Evolutionary conservation across 1,139 yeast genomes (phyloP), one percentile per base, ranked within the genome.

Genomic region (Saccharomyces hybrid): DNA sequence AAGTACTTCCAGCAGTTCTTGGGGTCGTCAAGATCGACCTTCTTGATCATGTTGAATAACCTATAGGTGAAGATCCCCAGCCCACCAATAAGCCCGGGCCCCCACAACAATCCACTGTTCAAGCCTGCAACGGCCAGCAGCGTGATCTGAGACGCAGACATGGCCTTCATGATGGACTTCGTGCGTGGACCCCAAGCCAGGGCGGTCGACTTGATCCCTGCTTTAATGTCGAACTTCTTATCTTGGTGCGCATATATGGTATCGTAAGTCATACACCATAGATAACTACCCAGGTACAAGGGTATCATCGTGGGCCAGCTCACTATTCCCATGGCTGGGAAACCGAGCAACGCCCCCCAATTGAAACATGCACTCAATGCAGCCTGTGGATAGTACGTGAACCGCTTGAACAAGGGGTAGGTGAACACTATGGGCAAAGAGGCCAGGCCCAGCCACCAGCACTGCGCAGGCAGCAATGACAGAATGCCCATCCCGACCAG

Each of bases 221-320:
- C 98, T 54, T 79, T 75, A 53, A 86, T 73, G 70, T 95, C 99
- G 65, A 86, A 95, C 57, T 72, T 74, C 73, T 95, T 95, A 71
- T 95, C 99, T 73, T 95, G 99, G 70, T 95, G 99, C 1, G 99
- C 99, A 70, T 95, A 95, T 47, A 95, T 83, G 2, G 98, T 88
- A 70, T 95, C 99, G 71, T 95, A 95, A 52, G 86, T 84, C 88
- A 95, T 86, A 62, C 96, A 86, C 99, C 99, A 95, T 55, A 86
- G 77, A 68, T 85, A 87, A 50, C 90, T 84, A 16, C 96, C 82
- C 2, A 83, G 70, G 63, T 86, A 88, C 52, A 95, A 75, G 0
- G 96, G 89, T 11, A 81, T 74, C 81, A 91, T 91, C 2, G 90
- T 87, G 21, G 82, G 73, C 74, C 82, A 78, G 62, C 81, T 78